Evolutionary conservation across 192 early-diverging fungal genomes (phyloP).

Genomic region (Coemansia sp.): DNA sequence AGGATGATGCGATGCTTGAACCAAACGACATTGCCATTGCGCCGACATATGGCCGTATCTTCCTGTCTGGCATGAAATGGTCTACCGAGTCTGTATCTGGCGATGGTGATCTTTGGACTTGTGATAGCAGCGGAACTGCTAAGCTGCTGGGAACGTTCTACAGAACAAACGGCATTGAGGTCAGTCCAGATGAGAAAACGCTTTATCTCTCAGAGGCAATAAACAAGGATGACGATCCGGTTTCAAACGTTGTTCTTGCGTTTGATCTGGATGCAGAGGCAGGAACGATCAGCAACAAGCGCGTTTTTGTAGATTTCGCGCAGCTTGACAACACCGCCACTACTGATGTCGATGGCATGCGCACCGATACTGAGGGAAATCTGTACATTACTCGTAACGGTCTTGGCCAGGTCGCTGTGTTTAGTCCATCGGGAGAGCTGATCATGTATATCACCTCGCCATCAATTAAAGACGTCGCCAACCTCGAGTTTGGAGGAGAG

Average conservation of each 20-base stretch:
- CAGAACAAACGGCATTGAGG: slow-evolving; percentile 63
- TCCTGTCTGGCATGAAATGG: slow-evolving; percentile 52
- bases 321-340: slow-evolving; percentile 42
- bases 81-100: slow-evolving; percentile 34
- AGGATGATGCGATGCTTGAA: slow-evolving; percentile 40
- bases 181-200: slow-evolving; percentile 56
- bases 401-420: slow-evolving; percentile 50
- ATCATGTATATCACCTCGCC: slow-evolving; percentile 25
- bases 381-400: slow-evolving; percentile 59
- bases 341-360: slow-evolving; percentile 60
- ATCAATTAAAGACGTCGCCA: slow-evolving; percentile 30
- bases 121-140: slow-evolving; percentile 42
- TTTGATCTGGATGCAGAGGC: slow-evolving; percentile 48
- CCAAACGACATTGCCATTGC: slow-evolving; percentile 58
- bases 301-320: slow-evolving; percentile 53
- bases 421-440: slow-evolving; percentile 46
- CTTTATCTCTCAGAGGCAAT: slow-evolving; percentile 59
- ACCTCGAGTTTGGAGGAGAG: slow-evolving; percentile 56
- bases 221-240: slow-evolving; percentile 35
- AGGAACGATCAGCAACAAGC: slow-evolving; percentile 35
- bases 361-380: slow-evolving; percentile 53
- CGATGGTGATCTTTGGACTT: slow-evolving; percentile 57
- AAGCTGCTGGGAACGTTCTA: slow-evolving; percentile 33
- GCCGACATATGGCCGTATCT: slow-evolving; percentile 30
- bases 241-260: slow-evolving; percentile 50